phyloP scores from a whole-genome alignment of 2,329 filamentous ascomycete species.

The Microcyclospora pomicola region DNA sequence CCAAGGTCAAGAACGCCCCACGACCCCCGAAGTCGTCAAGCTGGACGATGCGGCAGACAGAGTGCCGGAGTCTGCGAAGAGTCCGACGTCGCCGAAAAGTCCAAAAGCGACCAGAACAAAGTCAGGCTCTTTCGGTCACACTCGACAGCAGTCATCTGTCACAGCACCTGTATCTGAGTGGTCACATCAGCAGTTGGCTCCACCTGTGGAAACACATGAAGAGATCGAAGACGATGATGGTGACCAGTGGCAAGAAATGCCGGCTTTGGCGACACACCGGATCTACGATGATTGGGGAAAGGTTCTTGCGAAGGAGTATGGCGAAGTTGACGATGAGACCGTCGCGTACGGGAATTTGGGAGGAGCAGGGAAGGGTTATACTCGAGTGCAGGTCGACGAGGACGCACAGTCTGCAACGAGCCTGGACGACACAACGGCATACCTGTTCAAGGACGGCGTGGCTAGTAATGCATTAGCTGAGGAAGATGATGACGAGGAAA shows the following conservation, averaged over 20 bases:
- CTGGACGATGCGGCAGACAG: too few species aligned
- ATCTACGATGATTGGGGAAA: constrained; percentile 91
- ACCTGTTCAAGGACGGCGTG: constrained; percentile 69
- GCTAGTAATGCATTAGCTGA: constrained; percentile 43
- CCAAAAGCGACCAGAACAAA: too few species aligned
- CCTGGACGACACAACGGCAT: constrained; percentile 93
- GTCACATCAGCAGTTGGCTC: constrained; percentile 70
- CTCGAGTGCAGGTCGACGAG: constrained; percentile 84
- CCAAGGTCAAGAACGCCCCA: not conserved
- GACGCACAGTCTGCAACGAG: constrained; percentile 88
- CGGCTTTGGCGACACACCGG: constrained; percentile 79
- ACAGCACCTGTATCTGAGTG: constrained; percentile 53
- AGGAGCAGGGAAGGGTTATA: constrained; percentile 89
- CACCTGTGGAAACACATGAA: constrained; percentile 29
- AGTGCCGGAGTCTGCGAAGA: too few species aligned
- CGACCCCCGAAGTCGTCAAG: not conserved
- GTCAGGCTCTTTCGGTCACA: too few species aligned
- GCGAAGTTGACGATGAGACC: constrained; percentile 53
- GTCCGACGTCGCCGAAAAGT: too few species aligned
- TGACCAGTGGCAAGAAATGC: constrained; percentile 87
- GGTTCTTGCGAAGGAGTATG: constrained; percentile 68
- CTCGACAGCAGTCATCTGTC: too few species aligned
- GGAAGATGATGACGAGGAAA: constrained; percentile 58
- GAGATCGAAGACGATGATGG: constrained; percentile 45
- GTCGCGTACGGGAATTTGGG: constrained; percentile 65